Base-by-base conservation (phyloP, 2,329 filamentous ascomycete genomes). In the Arthroderma sp. region DNA sequence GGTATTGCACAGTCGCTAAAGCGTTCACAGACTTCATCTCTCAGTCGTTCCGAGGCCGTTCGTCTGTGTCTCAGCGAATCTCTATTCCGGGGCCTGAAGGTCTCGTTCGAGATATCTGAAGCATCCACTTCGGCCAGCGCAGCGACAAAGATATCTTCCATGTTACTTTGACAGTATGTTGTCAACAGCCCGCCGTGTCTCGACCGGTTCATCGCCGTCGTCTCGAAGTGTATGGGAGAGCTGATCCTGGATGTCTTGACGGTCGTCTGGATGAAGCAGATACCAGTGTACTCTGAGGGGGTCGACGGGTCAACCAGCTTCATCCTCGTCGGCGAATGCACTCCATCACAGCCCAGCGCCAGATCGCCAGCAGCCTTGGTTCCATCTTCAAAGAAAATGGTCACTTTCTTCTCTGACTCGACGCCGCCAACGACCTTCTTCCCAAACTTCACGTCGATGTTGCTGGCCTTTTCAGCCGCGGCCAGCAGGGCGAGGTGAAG, bases 401-500 rank as follows among this genome's bases (percentile, higher is more conserved):
- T 64, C 13, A 72, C 68, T 13, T 63, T 57, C 23, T 68, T 63
- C 2, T 66, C 61, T 0, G 59, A 60, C 58, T 76, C 71, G n/a
- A 66, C 63, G 28, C 71, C 69, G 2, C 62, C 62, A 15, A 68
- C 57, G 2, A 76, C 66, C 54, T 73, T 71, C 63, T 73, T 74
- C 3, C 73, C 72, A 56, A 71, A 77, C 15, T 70, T 62, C 6
- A 77, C 61, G n/a, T 69, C 60, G 17, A 76, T 63, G 56, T 72
- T 71, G 6, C 60, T 62, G 6, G 63, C 63, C 47, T 70, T 70
- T 56, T 73, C 67, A 4, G 70, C 62, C 2, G 72, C 66, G 0
- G 67, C 64, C 56, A 76, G 61, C 71, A 76, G 66, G 1, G 72
- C 72, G 5, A 74, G 59, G 0, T 73, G 69, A 2, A 76, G 66